These are phyloP conservation scores for Handroanthus guayacan DNA, from an alignment of 257 asterid genomes.

Conservation along the genomic window DNA sequence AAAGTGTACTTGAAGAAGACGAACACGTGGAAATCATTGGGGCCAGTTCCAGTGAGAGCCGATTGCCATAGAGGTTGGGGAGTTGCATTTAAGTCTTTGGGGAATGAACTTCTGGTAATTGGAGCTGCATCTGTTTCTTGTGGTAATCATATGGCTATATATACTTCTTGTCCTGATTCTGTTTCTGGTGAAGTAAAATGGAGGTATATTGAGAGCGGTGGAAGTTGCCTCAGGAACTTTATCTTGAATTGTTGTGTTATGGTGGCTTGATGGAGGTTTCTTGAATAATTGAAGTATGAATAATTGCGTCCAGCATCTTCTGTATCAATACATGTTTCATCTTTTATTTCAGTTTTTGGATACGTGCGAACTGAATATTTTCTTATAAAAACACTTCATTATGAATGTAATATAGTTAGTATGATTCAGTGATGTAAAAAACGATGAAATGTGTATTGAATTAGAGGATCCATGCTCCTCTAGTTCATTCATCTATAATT, in stretches of 20 bases:
- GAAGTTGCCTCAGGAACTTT: constrained; percentile 53
- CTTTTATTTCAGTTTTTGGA: too few relatives aligned
- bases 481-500: too few relatives aligned
- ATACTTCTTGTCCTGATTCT: constrained; percentile 53
- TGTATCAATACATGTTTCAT: too few relatives aligned
- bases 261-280: constrained; percentile 49
- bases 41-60: constrained; percentile 64
- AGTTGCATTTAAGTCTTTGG: constrained; percentile 64
- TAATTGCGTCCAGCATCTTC: background rate
- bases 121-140: constrained; percentile 44
- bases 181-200: constrained; percentile 51
- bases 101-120: constrained; percentile 58
- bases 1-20: constrained; percentile 59
- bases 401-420: too few relatives aligned
- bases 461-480: too few relatives aligned
- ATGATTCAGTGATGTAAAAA: too few relatives aligned
- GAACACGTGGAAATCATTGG: constrained; percentile 60
- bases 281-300: background rate
- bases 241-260: constrained; percentile 62
- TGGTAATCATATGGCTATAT: constrained; percentile 50
- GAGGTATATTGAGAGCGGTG: constrained; percentile 52
- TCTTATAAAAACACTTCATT: too few relatives aligned
- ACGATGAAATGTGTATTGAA: too few relatives aligned
- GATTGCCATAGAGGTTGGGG: constrained; percentile 66
- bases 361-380: too few relatives aligned